phyloP scores from a whole-genome alignment of 345 rosid species.

The Populus alba region DNA sequence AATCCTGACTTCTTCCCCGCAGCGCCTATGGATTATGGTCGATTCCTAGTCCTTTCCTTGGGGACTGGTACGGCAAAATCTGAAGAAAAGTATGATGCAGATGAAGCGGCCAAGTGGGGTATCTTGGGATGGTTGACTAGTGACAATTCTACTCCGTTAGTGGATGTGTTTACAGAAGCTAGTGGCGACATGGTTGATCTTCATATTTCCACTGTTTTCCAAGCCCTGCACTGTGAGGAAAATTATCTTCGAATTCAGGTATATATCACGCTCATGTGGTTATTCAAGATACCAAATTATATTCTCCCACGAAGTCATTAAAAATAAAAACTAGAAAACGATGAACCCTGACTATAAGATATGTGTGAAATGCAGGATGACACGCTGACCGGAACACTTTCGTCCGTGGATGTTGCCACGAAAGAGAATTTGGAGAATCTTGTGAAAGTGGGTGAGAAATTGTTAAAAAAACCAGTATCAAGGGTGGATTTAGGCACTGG shows the following conservation, averaged over 20 bases:
- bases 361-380: slow-evolving; percentile 6
- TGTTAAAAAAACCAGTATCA: slow-evolving; percentile 50
- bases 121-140: slow-evolving; percentile 58
- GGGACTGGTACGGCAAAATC: slow-evolving; percentile 52
- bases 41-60: slow-evolving; percentile 52
- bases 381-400: slow-evolving; percentile 44
- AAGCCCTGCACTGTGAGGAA: slow-evolving; percentile 41
- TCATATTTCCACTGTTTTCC: slow-evolving; percentile 48
- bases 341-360: too few species aligned
- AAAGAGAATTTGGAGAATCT: slow-evolving; percentile 39
- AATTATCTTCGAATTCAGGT: slow-evolving; percentile 56
- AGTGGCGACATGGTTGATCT: slow-evolving; percentile 53
- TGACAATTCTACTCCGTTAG: slow-evolving; percentile 46
- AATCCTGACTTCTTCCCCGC: too few species aligned
- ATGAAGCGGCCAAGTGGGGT: slow-evolving; percentile 57
- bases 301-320: background rate
- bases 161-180: slow-evolving; percentile 37
- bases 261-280: background rate
- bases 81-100: slow-evolving; percentile 41
- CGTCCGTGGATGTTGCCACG: slow-evolving; percentile 28
- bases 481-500: slow-evolving; percentile 53
- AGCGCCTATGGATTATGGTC: slow-evolving; percentile 31
- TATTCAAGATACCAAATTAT: too few species aligned
- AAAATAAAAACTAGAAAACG: too few species aligned
- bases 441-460: slow-evolving; percentile 41